Base-by-base conservation (phyloP, 352 stramenopile genomes). In the Phytopythium mirpurense region DNA sequence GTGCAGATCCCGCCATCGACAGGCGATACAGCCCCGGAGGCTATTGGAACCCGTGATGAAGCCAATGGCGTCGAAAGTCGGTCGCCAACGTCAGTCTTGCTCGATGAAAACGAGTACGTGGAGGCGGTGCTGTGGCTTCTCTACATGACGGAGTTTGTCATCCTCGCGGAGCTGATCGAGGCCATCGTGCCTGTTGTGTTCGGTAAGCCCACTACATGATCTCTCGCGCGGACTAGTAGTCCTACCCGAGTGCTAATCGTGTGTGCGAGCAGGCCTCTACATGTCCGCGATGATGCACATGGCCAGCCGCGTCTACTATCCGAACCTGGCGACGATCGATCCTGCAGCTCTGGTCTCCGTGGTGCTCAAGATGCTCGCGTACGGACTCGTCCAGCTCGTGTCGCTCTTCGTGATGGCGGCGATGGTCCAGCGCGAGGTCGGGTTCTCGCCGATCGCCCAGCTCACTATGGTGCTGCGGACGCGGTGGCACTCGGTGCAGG, bases 371-470 rank as follows among this genome's bases (percentile, higher is more conserved):
- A 51, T 27, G 45, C 19, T 38, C 3, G 26, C 45, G 29, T 40
- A 51, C 29, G 45, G 45, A 26, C 5, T 51, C 4, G 4, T 51
- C n/a, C 27, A 51, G 45, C 23, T 51, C 7, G 8, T 15, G 4
- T 51, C 45, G 2, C 29, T 51, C 16, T 27, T 51, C 18, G 2
- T 51, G 11, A 2, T 51, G 3, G n/a, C 8, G 7, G 8, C 16
- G 29, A 23, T 51, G 8, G 24, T 51, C 2, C 31, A 10, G 18
- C 26, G 18, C 0, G 27, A 24, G 26, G 27, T 51, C 18, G 15
- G 45, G 23, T 51, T 51, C 45, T 51, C 45, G 11, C 45, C 45
- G n/a, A 26, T 24, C 6, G 1, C 45, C 8, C 45, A 51, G 45
- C 45, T 51, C n/a, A 4, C 16, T 6, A 40, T 40, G 45, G 45